phyloP scores from a whole-genome alignment of 1,284 basidiomycete genomes.

The Cutaneotrichosporon spelunceum region DNA sequence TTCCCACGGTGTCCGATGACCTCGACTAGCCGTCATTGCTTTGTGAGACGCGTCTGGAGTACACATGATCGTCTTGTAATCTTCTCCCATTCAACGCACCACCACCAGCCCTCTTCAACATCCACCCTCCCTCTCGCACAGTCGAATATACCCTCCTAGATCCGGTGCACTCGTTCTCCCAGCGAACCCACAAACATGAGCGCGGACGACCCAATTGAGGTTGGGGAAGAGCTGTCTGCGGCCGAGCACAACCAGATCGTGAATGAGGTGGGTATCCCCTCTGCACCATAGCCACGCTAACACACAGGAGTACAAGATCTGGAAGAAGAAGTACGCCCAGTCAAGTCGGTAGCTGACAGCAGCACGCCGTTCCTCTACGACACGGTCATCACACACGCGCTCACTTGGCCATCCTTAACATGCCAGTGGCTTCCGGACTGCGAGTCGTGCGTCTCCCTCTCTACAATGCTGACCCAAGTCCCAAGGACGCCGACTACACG shows the following conservation, averaged over 20 bases:
- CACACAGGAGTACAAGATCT: constrained; percentile 56
- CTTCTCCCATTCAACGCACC: background rate
- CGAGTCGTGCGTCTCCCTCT: constrained; percentile 65
- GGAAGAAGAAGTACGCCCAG: constrained; percentile 71
- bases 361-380: constrained; percentile 92
- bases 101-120: background rate
- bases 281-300: constrained; percentile 12
- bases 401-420: constrained; percentile 97
- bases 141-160: background rate
- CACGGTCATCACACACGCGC: constrained; percentile 92
- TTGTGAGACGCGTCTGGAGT: constrained; percentile 3
- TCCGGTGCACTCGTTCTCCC: background rate
- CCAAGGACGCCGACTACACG: constrained; percentile 84
- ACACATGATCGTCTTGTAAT: background rate
- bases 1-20: constrained; percentile 1
- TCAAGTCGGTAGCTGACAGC: background rate
- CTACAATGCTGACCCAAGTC: constrained; percentile 41
- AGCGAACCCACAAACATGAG: constrained; percentile 9
- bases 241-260: constrained; percentile 75
- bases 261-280: constrained; percentile 68
- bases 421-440: constrained; percentile 99
- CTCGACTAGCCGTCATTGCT: background rate
- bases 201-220: constrained; percentile 40
- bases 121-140: background rate
- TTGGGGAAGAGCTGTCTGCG: constrained; percentile 59